Conservation (phyloP, 2,329 filamentous ascomycete genomes). For the Colletotrichum caudatum region DNA sequence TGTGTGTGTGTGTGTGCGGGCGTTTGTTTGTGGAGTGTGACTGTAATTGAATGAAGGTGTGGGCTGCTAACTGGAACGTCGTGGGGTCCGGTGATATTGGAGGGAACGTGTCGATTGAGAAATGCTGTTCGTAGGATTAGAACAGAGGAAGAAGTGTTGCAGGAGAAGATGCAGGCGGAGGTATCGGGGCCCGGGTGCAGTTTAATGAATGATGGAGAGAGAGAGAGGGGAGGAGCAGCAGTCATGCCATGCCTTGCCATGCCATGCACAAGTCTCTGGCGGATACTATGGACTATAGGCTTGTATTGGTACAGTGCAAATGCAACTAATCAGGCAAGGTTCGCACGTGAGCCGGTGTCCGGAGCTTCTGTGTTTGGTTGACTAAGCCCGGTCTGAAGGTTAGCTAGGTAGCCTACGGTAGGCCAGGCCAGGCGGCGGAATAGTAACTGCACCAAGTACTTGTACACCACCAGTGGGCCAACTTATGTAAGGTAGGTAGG, state of each 20-base stretch:
- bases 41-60: background rate
- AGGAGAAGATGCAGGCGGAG: background rate
- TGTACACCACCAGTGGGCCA: too few species aligned
- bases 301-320: background rate
- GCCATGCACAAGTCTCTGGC: slow-evolving; percentile 28
- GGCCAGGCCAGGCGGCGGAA: too few species aligned
- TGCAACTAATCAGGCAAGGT: slow-evolving; percentile 25
- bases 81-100: background rate
- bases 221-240: background rate
- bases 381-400: slow-evolving; percentile 7
- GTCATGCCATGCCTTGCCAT: slow-evolving; percentile 4
- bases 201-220: slow-evolving; percentile 18
- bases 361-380: background rate
- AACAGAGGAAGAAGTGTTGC: background rate
- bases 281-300: background rate
- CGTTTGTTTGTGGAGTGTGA: slow-evolving; percentile 2
- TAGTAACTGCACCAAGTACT: background rate
- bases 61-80: background rate
- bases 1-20: background rate
- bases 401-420: too few species aligned
- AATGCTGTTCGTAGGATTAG: slow-evolving; percentile 7
- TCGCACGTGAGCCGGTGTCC: slow-evolving; percentile 39
- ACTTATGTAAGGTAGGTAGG: too few species aligned
- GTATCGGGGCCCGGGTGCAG: slow-evolving; percentile 24
- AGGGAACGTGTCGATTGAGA: background rate